Percentiles rank a stretch among this genome's conserved stretches.
Conservation (phyloP, 805 yeast genomes). For the Saccharomycopsis amapae region DNA sequence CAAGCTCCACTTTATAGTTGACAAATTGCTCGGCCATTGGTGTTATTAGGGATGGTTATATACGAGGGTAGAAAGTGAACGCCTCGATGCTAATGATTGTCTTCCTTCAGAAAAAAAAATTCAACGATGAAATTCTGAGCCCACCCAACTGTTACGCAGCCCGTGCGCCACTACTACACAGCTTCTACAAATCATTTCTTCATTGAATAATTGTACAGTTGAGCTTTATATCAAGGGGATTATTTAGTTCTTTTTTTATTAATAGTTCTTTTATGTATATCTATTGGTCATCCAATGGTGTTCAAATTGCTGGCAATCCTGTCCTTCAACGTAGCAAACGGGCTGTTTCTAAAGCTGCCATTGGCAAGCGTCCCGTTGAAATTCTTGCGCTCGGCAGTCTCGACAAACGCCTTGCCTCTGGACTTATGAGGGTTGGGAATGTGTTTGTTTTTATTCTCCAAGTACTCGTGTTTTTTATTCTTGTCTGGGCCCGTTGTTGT, state of each 20-base stretch:
- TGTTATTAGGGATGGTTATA: background rate
- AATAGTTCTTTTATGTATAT: too few relatives aligned
- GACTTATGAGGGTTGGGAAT: constrained; percentile 46
- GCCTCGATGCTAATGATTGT: too few relatives aligned
- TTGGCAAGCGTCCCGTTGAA: constrained; percentile 54
- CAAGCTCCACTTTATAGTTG: constrained; percentile 41
- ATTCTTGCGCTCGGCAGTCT: constrained; percentile 48
- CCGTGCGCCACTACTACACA: too few relatives aligned
- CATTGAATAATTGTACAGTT: too few relatives aligned
- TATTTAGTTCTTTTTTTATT: too few relatives aligned
- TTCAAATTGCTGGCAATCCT: constrained; percentile 14
- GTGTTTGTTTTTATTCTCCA: constrained; percentile 30
- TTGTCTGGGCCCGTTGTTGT: constrained; percentile 13
- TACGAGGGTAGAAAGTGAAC: too few relatives aligned
- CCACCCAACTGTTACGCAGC: too few relatives aligned
- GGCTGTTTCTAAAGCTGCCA: constrained; percentile 47
- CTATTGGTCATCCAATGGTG: background rate
- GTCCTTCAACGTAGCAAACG: constrained; percentile 55
- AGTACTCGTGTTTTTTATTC: constrained; percentile 22
- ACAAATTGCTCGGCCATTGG: constrained; percentile 30
- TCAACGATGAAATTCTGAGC: too few relatives aligned
- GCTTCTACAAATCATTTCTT: too few relatives aligned
- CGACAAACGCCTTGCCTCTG: constrained; percentile 48
- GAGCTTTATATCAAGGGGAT: too few relatives aligned
- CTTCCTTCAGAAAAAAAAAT: too few relatives aligned